These are phyloP conservation scores for Diaporthe helianthi DNA, from an alignment of 2,329 filamentous ascomycete genomes.

Conservation along the genomic window DNA sequence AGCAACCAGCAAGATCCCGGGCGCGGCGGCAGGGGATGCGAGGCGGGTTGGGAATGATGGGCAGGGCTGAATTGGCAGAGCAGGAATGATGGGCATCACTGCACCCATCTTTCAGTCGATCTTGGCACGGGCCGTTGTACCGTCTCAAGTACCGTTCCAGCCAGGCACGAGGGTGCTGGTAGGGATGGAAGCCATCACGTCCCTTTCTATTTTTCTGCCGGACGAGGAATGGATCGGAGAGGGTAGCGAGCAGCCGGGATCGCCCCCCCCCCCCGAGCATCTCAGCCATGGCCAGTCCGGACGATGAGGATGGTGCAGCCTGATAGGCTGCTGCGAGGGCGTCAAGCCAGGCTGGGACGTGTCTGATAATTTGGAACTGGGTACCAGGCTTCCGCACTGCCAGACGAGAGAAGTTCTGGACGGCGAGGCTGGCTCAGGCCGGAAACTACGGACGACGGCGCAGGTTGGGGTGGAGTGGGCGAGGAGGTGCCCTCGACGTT, in stretches of 20 bases:
- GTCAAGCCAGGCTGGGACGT: not conserved
- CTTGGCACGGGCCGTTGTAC: constrained; percentile 21
- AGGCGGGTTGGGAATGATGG: constrained; percentile 25
- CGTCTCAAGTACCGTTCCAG: constrained; percentile 26
- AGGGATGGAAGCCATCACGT: constrained; percentile 29
- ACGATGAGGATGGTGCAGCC: constrained; percentile 6
- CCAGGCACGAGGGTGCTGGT: not conserved
- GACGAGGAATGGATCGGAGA: not conserved
- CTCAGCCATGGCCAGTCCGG: constrained; percentile 18
- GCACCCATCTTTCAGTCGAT: constrained; percentile 30
- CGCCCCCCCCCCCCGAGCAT: not conserved
- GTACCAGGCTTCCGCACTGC: no score
- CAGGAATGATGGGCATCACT: constrained; percentile 21
- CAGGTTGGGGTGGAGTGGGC: constrained; percentile 16
- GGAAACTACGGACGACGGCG: not conserved
- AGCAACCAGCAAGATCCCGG: not conserved
- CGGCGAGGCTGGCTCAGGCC: not conserved
- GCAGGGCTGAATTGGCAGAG: constrained; percentile 22
- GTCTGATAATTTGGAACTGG: constrained; percentile 15
- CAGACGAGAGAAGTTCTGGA: not conserved
- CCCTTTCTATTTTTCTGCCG: constrained; percentile 18
- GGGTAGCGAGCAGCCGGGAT: constrained; percentile 21
- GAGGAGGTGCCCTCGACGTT: constrained; percentile 34
- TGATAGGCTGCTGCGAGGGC: constrained; percentile 16
- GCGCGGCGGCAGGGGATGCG: constrained; percentile 10